Percentiles rank a stretch among this genome's conserved stretches.
phyloP scores from a whole-genome alignment of 139 green algal genomes.

The Volvox reticuliferus region DNA sequence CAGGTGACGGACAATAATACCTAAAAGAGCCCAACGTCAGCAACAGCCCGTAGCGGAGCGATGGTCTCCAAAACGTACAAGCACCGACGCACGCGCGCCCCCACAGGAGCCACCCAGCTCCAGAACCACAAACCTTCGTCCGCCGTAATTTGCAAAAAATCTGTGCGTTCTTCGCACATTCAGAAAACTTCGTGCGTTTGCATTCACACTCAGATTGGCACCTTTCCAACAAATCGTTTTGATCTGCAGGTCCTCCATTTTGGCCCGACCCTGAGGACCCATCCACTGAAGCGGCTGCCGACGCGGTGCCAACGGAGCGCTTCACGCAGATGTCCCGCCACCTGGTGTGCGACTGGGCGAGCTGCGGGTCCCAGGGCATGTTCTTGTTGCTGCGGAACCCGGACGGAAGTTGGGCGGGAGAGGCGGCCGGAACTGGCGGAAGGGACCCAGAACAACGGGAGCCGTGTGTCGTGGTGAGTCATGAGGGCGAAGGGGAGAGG shows the following conservation, averaged over 20 bases:
- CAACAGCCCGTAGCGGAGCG: no score
- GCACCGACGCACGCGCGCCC: no score
- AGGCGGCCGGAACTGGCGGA: neutral
- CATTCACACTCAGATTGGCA: no score
- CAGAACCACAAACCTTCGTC: no score
- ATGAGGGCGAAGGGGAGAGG: neutral
- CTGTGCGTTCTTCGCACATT: no score
- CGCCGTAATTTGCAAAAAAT: no score
- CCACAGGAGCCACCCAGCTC: no score
- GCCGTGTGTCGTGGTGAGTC: conserved; percentile 40
- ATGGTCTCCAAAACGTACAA: no score
- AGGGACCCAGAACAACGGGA: neutral
- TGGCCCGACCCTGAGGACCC: conserved; percentile 34
- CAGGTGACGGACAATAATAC: no score
- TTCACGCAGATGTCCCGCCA: conserved; percentile 3
- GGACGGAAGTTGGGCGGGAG: neutral
- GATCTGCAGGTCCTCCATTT: neutral
- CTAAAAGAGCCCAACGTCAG: no score
- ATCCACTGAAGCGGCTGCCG: neutral
- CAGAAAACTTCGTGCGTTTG: no score
- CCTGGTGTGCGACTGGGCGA: conserved; percentile 29
- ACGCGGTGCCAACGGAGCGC: neutral
- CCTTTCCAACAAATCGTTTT: no score
- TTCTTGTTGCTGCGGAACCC: neutral
- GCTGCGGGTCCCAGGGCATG: conserved; percentile 28